Conservation (phyloP, 306 rosid genomes). For the Senna tora region DNA sequence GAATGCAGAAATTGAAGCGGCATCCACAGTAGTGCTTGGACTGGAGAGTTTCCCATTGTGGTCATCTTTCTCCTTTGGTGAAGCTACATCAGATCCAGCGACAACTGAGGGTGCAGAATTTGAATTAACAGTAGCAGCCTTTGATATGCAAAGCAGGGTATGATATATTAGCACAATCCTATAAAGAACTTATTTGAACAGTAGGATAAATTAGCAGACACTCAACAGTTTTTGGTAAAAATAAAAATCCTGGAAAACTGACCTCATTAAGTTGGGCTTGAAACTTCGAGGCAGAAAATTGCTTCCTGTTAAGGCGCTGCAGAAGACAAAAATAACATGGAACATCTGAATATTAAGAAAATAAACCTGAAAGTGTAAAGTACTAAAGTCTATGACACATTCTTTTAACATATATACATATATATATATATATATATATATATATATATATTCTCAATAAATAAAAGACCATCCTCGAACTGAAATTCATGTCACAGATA, state of each 20-base stretch:
- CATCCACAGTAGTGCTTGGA: constrained; percentile 49
- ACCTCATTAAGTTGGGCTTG: constrained; percentile 61
- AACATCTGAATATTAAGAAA: constrained; percentile 16
- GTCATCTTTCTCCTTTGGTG: constrained; percentile 48
- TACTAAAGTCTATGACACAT: constrained; percentile 12
- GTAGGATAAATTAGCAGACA: constrained; percentile 22
- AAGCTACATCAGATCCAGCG: constrained; percentile 43
- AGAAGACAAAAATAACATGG: constrained; percentile 33
- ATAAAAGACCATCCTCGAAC: neutral
- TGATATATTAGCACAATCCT: constrained; percentile 18
- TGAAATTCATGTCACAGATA: neutral
- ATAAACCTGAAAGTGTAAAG: neutral
- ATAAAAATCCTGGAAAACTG: constrained; percentile 15
- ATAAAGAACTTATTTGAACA: constrained; percentile 3
- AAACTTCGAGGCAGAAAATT: constrained; percentile 44
- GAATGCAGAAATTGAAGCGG: constrained; percentile 62
- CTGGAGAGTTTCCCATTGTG: constrained; percentile 40
- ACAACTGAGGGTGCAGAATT: constrained; percentile 64
- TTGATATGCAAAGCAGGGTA: constrained; percentile 19
- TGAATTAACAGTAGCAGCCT: constrained; percentile 58
- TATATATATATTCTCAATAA: too few species aligned
- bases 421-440: too few species aligned
- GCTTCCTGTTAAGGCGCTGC: constrained; percentile 62
- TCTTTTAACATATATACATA: too few species aligned
- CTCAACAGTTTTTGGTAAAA: constrained; percentile 8